These are phyloP conservation scores for Saturnispora bothae DNA, from an alignment of 805 yeast genomes.

Conservation along the genomic window DNA sequence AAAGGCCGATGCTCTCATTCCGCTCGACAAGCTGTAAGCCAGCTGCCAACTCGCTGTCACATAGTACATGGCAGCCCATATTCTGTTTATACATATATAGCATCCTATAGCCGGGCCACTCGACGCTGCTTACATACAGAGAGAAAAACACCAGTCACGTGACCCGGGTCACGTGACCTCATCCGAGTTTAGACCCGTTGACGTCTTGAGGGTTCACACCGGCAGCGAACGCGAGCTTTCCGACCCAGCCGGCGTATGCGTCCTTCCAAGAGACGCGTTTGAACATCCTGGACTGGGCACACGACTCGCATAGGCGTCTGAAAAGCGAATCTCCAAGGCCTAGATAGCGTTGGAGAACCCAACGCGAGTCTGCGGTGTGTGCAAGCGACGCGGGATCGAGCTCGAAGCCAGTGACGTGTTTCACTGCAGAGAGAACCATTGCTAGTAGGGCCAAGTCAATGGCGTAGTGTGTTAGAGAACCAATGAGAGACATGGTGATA, in stretches of 20 bases:
- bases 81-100: no score
- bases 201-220: no score
- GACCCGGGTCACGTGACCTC: no score
- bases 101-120: no score
- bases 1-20: conserved; percentile 64
- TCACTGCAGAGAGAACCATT: conserved; percentile 75
- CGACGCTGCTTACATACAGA: no score
- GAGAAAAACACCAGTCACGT: no score
- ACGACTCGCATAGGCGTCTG: conserved; percentile 34
- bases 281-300: conserved; percentile 42
- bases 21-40: conserved; percentile 44
- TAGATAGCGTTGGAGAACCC: conserved; percentile 39
- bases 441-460: conserved; percentile 72
- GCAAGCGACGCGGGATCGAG: conserved; percentile 24
- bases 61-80: no score
- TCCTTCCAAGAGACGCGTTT: conserved; percentile 24
- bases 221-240: no score
- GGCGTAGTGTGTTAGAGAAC: conserved; percentile 59
- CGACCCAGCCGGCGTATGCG: conserved; percentile 7
- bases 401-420: conserved; percentile 67
- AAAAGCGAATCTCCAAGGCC: conserved; percentile 53
- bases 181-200: no score
- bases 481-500: conserved; percentile 30
- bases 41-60: no score
- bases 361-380: conserved; percentile 35